phyloP scores from a whole-genome alignment of 2,329 filamentous ascomycete species.

The Alternaria panax region DNA sequence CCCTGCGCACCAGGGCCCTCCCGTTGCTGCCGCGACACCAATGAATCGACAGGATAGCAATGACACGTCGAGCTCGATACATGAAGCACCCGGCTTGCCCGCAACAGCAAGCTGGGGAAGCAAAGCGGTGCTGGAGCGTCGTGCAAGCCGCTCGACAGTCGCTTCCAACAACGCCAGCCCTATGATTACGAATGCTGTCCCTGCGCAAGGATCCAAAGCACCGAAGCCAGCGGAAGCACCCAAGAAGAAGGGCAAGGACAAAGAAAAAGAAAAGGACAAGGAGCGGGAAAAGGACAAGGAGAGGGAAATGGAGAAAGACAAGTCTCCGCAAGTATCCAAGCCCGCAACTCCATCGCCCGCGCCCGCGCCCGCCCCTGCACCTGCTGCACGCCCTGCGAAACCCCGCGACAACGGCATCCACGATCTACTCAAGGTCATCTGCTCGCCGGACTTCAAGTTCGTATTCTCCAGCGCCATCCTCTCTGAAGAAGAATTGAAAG shows the following conservation, averaged over 20 bases:
- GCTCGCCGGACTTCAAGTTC: slow-evolving; percentile 59
- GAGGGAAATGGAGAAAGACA: slow-evolving; percentile 32
- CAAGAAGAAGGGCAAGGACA: slow-evolving; percentile 40
- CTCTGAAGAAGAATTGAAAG: slow-evolving; percentile 57
- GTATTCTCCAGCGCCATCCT: slow-evolving; percentile 56
- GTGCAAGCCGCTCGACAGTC: slow-evolving; percentile 81
- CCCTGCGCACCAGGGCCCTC: slow-evolving; percentile 58
- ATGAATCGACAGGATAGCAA: slow-evolving; percentile 82
- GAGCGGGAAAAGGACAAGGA: slow-evolving; percentile 33
- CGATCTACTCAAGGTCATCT: slow-evolving; percentile 51
- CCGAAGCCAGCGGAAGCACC: slow-evolving; percentile 39
- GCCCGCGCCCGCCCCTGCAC: slow-evolving; percentile 10
- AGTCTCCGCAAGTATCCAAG: slow-evolving; percentile 37
- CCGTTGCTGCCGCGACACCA: slow-evolving; percentile 61
- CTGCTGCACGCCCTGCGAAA: slow-evolving; percentile 25
- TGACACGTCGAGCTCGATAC: slow-evolving; percentile 67
- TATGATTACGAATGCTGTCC: slow-evolving; percentile 61
- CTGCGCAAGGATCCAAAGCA: slow-evolving; percentile 44
- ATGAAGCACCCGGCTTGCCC: slow-evolving; percentile 86
- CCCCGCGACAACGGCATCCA: slow-evolving; percentile 39
- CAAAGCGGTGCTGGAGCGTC: slow-evolving; percentile 71
- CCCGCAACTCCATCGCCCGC: slow-evolving; percentile 34
- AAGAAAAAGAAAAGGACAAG: slow-evolving; percentile 33
- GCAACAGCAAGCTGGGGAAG: slow-evolving; percentile 93
- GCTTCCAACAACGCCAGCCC: slow-evolving; percentile 83